Evolutionary conservation across 2,329 filamentous ascomycete genomes (phyloP).

Genomic region (Albophoma yamanashiensis): DNA sequence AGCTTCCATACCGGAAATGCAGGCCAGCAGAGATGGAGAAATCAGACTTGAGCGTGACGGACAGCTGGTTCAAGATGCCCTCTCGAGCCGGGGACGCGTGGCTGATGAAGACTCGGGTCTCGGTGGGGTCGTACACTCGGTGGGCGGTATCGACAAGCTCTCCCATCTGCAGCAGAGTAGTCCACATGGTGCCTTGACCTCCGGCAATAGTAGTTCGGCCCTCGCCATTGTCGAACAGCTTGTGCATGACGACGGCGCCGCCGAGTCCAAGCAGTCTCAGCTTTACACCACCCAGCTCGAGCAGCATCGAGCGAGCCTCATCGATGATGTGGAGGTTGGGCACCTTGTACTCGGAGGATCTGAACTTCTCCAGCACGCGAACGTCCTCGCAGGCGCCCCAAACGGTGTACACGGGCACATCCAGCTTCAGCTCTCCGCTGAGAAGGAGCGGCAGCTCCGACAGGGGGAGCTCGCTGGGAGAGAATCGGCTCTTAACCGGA

Average conservation of each 20-base stretch:
- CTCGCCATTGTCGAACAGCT: conserved; percentile 97
- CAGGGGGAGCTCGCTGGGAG: conserved; percentile 71
- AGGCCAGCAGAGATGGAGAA: conserved; percentile 96
- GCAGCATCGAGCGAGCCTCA: conserved; percentile 87
- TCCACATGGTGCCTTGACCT: conserved; percentile 99
- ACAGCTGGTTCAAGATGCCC: conserved; percentile 93
- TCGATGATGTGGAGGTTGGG: conserved; percentile 97
- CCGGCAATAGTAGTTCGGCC: conserved; percentile 96
- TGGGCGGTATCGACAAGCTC: conserved; percentile 97
- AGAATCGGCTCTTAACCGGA: conserved; percentile 78
- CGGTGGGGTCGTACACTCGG: conserved; percentile 94
- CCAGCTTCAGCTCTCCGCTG: conserved; percentile 77
- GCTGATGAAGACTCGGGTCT: conserved; percentile 93
- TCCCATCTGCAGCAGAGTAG: conserved; percentile 93
- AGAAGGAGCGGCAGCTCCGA: conserved; percentile 88
- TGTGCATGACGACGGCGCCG: conserved; percentile 98
- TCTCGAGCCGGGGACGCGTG: conserved; percentile 95
- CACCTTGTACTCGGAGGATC: conserved; percentile 96
- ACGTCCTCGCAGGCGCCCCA: conserved; percentile 99
- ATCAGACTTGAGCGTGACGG: conserved; percentile 92
- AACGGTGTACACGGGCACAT: conserved; percentile 95
- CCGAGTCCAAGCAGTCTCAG: conserved; percentile 86
- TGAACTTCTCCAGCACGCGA: conserved; percentile 91
- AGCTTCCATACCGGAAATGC: conserved; percentile 97
- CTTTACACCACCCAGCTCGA: conserved; percentile 94